Conservation (phyloP, 2,329 filamentous ascomycete species). For the Talaromyces funiculosus region DNA sequence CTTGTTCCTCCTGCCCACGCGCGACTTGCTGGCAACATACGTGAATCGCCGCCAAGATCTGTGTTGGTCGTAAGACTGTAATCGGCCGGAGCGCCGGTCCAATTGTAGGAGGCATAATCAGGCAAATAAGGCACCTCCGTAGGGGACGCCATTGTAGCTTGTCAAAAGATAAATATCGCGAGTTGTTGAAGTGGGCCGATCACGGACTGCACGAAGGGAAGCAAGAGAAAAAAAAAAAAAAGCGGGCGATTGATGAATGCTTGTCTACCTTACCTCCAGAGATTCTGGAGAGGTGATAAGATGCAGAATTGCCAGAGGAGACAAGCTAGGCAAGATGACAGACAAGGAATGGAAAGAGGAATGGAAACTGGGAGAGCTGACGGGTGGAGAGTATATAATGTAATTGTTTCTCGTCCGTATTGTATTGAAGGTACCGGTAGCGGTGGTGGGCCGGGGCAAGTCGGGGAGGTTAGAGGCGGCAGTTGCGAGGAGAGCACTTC, state of each 20-base stretch:
- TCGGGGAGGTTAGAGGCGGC: not conserved
- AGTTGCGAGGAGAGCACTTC: not conserved
- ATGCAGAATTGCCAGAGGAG: not conserved
- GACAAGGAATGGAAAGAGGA: not conserved
- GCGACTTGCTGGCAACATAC: conserved; percentile 50
- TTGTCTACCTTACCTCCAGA: not conserved
- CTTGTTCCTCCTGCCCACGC: not conserved
- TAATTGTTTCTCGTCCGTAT: conserved; percentile 1
- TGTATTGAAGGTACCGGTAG: not conserved
- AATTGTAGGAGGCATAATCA: conserved; percentile 46
- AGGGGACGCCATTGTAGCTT: conserved; percentile 25
- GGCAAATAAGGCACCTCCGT: conserved; percentile 30
- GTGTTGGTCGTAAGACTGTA: conserved; percentile 46
- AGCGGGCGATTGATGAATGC: not conserved
- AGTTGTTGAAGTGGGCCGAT: not conserved
- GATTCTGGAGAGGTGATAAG: not conserved
- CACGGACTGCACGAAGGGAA: not conserved
- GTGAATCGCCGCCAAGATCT: conserved; percentile 67
- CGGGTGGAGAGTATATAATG: conserved; percentile 5
- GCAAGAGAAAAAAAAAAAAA: not conserved
- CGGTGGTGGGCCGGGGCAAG: conserved; percentile 1
- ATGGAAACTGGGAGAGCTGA: not conserved
- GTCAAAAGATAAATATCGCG: not conserved
- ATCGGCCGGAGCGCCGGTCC: conserved; percentile 42
- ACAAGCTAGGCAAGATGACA: not conserved